Percentiles rank a stretch among this genome's conserved stretches.
Evolutionary conservation across 140 eudicot genomes (phyloP).

Genomic region (Stevia rebaudiana): DNA sequence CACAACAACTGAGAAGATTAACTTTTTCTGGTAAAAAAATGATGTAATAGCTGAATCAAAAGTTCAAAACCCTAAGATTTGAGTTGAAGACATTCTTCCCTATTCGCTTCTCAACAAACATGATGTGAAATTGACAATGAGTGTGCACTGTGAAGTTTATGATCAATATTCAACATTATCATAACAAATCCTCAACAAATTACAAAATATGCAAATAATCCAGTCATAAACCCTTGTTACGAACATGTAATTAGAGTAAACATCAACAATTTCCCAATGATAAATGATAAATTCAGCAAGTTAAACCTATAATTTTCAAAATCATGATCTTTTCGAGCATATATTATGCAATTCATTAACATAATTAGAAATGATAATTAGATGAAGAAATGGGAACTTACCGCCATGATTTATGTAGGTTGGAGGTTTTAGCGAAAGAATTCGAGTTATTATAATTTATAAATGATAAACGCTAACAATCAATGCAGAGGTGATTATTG

Average conservation of each 20-base stretch:
- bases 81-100: not conserved
- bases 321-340: not conserved
- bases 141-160: not conserved
- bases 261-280: conserved; percentile 1
- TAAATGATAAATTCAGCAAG: not conserved
- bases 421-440: conserved; percentile 8
- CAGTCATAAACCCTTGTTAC: not conserved
- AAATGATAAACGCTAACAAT: not conserved
- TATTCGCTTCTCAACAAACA: not conserved
- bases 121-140: not conserved
- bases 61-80: not conserved
- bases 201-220: not conserved
- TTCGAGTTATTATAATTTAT: not conserved
- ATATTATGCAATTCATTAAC: not conserved
- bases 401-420: conserved; percentile 26
- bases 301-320: not conserved
- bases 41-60: not conserved
- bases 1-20: not conserved
- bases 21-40: not conserved
- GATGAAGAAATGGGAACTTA: conserved; percentile 14
- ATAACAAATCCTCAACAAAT: conserved; percentile 9
- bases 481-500: conserved; percentile 15
- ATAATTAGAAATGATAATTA: not conserved
- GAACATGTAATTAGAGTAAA: not conserved
- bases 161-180: not conserved